Evolutionary conservation across 2,329 filamentous ascomycete genomes (phyloP).

Genomic region (Pestalotiopsis fici): DNA sequence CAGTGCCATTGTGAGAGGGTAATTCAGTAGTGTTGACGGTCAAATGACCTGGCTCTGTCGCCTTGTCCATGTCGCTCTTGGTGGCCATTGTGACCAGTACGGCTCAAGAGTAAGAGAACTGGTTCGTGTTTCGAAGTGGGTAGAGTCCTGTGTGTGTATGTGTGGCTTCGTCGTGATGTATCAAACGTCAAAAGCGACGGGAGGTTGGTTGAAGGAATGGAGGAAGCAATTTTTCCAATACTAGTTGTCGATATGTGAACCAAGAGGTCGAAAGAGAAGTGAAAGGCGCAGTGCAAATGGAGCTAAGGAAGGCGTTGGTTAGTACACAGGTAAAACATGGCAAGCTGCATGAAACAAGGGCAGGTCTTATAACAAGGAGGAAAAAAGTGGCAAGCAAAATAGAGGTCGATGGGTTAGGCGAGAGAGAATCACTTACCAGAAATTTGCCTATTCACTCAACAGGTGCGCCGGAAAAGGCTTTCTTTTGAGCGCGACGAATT

Average conservation of each 20-base stretch:
- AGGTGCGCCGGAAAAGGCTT: not conserved
- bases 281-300: not conserved
- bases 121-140: not conserved
- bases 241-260: not conserved
- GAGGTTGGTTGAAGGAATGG: not conserved
- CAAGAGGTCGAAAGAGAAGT: not conserved
- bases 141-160: too few relatives aligned
- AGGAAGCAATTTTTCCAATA: not conserved
- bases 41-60: slow-evolving; percentile 1
- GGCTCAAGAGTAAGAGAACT: not conserved
- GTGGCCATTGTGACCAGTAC: slow-evolving; percentile 10
- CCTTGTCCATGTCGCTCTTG: not conserved
- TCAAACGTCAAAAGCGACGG: not conserved
- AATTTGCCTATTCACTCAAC: not conserved
- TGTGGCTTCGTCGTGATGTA: not conserved
- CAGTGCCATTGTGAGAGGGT: slow-evolving; percentile 15
- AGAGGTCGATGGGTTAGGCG: not conserved
- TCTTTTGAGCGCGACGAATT: not conserved
- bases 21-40: slow-evolving; percentile 16
- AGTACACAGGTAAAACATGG: not conserved
- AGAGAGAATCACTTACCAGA: not conserved
- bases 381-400: not conserved
- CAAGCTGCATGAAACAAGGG: not conserved
- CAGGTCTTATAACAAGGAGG: not conserved
- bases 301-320: not conserved